These are phyloP conservation scores for Mollisia scopiformis DNA, from an alignment of 2,329 filamentous ascomycete genomes.

Conservation along the genomic window DNA sequence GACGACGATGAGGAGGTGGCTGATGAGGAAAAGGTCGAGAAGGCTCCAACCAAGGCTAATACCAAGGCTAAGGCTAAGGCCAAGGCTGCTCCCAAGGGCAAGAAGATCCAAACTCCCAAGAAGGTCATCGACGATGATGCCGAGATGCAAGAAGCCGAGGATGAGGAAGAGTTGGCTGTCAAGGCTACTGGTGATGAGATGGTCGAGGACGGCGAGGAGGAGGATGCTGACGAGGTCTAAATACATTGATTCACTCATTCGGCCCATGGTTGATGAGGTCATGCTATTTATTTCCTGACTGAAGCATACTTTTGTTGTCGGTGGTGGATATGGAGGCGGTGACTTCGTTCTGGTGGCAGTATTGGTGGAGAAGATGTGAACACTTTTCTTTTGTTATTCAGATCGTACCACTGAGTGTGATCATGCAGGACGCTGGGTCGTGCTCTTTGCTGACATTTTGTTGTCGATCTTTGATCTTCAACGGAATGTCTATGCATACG, in stretches of 20 bases:
- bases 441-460: neutral
- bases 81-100: neutral
- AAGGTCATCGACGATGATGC: neutral
- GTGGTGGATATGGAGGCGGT: neutral
- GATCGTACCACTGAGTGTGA: neutral
- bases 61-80: conserved; percentile 7
- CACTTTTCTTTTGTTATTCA: neutral
- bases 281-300: neutral
- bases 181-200: neutral
- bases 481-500: neutral
- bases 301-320: neutral
- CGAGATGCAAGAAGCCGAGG: neutral
- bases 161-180: neutral
- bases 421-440: neutral
- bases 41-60: neutral
- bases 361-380: neutral
- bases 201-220: neutral
- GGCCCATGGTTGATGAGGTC: neutral
- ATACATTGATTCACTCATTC: neutral
- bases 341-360: neutral
- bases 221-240: neutral
- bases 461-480: neutral
- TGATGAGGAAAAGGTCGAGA: too few relatives aligned
- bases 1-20: too few relatives aligned
- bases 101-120: neutral